Evolutionary conservation across 805 yeast species (phyloP).

Genomic region (Yarrowia divulgata): DNA sequence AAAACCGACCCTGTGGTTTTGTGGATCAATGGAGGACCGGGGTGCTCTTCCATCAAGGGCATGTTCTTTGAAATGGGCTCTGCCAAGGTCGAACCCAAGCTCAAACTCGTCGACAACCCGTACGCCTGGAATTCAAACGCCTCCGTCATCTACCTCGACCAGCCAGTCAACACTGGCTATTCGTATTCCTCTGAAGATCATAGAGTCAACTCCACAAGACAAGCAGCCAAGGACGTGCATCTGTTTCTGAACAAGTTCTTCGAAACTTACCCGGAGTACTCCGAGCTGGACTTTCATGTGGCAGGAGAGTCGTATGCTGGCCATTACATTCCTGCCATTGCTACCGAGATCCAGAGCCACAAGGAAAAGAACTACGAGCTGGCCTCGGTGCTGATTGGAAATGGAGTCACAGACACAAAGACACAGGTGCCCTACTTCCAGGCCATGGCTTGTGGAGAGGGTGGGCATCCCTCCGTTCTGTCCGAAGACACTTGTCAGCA

Average conservation of each 20-base stretch:
- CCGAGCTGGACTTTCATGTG: constrained; percentile 70
- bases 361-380: constrained; percentile 62
- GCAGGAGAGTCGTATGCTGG: constrained; percentile 96
- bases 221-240: constrained; percentile 88
- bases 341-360: constrained; percentile 59
- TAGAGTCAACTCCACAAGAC: constrained; percentile 70
- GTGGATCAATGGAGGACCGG: constrained; percentile 98
- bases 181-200: constrained; percentile 67
- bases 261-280: constrained; percentile 78
- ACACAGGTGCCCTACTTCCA: constrained; percentile 79
- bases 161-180: constrained; percentile 92
- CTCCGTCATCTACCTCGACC: constrained; percentile 87
- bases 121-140: constrained; percentile 93
- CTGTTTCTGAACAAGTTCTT: constrained; percentile 84
- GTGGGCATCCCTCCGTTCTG: constrained; percentile 77
- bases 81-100: constrained; percentile 66
- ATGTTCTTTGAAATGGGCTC: constrained; percentile 93
- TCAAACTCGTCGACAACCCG: constrained; percentile 79
- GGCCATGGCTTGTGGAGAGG: constrained; percentile 94
- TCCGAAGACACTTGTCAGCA: constrained; percentile 68
- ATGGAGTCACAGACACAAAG: constrained; percentile 88
- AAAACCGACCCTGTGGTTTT: constrained; percentile 81
- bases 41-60: constrained; percentile 92
- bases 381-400: constrained; percentile 85
- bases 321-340: constrained; percentile 87